Evolutionary conservation across 1,284 basidiomycete genomes (phyloP).

Genomic region (Trametes hirsuta): DNA sequence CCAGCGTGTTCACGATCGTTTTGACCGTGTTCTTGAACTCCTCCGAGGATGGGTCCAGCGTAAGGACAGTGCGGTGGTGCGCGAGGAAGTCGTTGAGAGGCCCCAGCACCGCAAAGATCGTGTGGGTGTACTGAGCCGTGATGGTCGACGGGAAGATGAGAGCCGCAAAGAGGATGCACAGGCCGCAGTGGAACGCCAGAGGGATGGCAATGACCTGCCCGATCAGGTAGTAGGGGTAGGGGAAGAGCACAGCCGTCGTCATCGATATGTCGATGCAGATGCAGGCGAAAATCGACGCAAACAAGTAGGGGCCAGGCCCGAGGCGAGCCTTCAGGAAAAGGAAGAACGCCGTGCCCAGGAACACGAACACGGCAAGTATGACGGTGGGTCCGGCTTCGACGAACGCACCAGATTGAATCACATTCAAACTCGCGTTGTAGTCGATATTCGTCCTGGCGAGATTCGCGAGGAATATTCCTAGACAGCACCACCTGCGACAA

Average conservation of each 20-base stretch:
- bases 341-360: constrained; percentile 61
- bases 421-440: constrained; percentile 40
- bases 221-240: constrained; percentile 65
- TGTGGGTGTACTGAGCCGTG: constrained; percentile 62
- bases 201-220: constrained; percentile 63
- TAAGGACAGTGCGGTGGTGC: constrained; percentile 52
- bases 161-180: constrained; percentile 57
- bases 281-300: constrained; percentile 61
- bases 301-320: constrained; percentile 68
- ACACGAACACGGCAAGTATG: constrained; percentile 70
- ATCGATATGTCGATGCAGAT: constrained; percentile 64
- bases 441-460: constrained; percentile 55
- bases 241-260: constrained; percentile 64
- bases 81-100: constrained; percentile 54
- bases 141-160: constrained; percentile 71
- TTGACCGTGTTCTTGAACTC: constrained; percentile 46
- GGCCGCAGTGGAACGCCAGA: constrained; percentile 60
- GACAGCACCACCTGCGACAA: constrained; percentile 70
- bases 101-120: constrained; percentile 53
- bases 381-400: constrained; percentile 65
- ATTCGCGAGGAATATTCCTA: constrained; percentile 68
- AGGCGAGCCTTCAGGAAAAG: constrained; percentile 67
- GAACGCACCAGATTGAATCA: constrained; percentile 53
- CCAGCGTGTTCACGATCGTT: constrained; percentile 41
- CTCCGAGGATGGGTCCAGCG: constrained; percentile 46